Conservation (phyloP, 2,329 filamentous ascomycete species). For the Laburnicola sp. region DNA sequence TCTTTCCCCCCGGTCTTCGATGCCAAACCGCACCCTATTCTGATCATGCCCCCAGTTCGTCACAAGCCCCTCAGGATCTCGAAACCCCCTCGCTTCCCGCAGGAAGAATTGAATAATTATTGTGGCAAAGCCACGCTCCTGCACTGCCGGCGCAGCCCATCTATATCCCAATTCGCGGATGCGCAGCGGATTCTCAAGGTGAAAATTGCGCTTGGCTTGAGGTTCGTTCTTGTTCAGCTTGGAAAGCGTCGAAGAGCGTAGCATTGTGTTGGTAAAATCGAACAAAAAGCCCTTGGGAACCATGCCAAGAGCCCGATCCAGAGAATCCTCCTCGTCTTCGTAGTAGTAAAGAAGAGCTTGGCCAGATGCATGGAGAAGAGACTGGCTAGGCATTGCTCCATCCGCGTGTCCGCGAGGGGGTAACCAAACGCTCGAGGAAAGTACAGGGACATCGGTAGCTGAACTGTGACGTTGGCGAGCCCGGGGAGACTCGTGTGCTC, state of each 20-base stretch:
- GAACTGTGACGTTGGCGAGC: slow-evolving; percentile 1
- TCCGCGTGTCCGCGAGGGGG: not conserved
- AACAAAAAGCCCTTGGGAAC: slow-evolving; percentile 4
- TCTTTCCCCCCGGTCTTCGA: not conserved
- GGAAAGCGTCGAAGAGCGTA: not conserved
- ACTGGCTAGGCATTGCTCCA: slow-evolving; percentile 3
- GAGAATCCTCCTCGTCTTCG: not conserved
- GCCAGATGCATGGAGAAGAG: slow-evolving; percentile 8
- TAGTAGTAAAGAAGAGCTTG: slow-evolving; percentile 7
- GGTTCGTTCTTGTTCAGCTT: not conserved
- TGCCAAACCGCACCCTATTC: slow-evolving; percentile 8
- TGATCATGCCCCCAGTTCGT: slow-evolving; percentile 9
- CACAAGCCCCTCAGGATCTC: not conserved
- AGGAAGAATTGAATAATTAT: slow-evolving; percentile 9
- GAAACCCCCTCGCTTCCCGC: slow-evolving; percentile 4
- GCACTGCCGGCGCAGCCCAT: not conserved
- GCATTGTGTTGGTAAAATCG: slow-evolving; percentile 6
- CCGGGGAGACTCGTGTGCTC: not conserved
- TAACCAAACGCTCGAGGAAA: not conserved
- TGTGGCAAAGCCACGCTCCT: not conserved
- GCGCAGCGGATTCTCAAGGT: not conserved
- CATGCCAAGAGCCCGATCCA: not conserved
- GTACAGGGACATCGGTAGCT: slow-evolving; percentile 9
- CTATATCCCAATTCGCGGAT: slow-evolving; percentile 5
- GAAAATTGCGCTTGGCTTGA: not conserved